Evolutionary conservation across 1,284 basidiomycete species (phyloP).

Genomic region (Erythrobasidium hasegawianum): DNA sequence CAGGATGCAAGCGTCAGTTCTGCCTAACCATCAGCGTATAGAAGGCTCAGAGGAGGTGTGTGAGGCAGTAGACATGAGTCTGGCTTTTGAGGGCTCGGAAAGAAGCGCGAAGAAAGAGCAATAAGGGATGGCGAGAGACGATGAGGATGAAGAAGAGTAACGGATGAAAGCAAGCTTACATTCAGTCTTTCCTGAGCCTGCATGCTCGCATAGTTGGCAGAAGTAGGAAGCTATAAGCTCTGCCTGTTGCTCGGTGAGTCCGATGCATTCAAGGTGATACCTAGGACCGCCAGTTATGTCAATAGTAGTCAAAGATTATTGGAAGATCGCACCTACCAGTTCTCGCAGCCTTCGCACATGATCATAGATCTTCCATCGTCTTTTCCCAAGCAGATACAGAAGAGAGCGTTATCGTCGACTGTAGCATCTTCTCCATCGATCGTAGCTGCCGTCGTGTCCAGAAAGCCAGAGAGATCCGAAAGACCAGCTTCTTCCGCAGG

Average conservation of each 20-base stretch:
- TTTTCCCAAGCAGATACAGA: slow-evolving; percentile 46
- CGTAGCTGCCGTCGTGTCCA: background rate
- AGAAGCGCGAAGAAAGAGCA: background rate
- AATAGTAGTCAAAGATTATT: background rate
- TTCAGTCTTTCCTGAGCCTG: slow-evolving; percentile 43
- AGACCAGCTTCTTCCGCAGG: background rate
- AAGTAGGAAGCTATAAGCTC: slow-evolving; percentile 44
- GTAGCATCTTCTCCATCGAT: background rate
- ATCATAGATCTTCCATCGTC: slow-evolving; percentile 81
- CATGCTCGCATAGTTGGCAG: slow-evolving; percentile 46
- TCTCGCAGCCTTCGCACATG: slow-evolving; percentile 63
- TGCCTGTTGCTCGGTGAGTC: slow-evolving; percentile 40
- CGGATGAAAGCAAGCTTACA: slow-evolving; percentile 38
- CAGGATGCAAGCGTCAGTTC: background rate
- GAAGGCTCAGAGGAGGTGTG: background rate
- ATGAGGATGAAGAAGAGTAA: background rate
- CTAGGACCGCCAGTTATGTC: slow-evolving; percentile 30
- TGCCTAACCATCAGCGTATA: background rate
- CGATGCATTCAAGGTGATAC: slow-evolving; percentile 48
- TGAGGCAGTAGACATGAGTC: too few species aligned
- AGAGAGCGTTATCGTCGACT: slow-evolving; percentile 12
- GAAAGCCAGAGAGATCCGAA: background rate
- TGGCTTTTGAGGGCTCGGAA: too few species aligned
- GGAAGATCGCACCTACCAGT: slow-evolving; percentile 59
- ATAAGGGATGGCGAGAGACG: background rate